phyloP scores from a whole-genome alignment of 306 rosid genomes.

The Boehmeria nivea region DNA sequence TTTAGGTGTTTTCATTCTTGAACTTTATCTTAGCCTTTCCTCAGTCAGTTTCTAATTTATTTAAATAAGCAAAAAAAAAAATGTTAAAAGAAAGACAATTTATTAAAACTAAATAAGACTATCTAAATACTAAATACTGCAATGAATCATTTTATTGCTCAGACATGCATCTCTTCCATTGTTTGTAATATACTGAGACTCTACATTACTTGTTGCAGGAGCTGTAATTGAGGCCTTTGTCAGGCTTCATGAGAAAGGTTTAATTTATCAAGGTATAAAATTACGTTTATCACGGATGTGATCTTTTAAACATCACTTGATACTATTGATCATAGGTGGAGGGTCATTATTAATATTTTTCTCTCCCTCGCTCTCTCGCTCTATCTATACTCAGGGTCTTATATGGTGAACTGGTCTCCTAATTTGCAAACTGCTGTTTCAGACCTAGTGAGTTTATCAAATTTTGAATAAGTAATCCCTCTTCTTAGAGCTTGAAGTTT shows the following conservation, averaged over 20 bases:
- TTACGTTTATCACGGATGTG: neutral
- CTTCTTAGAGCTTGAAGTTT: slow-evolving; percentile 10
- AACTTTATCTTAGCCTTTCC: no score
- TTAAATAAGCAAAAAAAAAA: no score
- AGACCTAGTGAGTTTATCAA: slow-evolving; percentile 56
- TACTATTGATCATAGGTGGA: neutral
- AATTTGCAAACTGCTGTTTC: slow-evolving; percentile 93
- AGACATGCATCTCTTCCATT: slow-evolving; percentile 7
- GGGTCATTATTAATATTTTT: neutral
- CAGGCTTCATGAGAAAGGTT: slow-evolving; percentile 89
- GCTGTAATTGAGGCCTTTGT: slow-evolving; percentile 96
- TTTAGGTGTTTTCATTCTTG: slow-evolving; percentile 3
- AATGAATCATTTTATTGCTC: no score
- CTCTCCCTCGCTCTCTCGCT: no score
- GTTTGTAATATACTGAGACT: slow-evolving; percentile 33
- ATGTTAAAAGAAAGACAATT: no score
- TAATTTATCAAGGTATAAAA: slow-evolving; percentile 83
- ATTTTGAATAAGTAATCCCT: neutral
- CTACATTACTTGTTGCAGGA: slow-evolving; percentile 48
- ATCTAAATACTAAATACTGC: no score
- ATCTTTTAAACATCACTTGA: no score
- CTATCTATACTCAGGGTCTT: slow-evolving; percentile 57
- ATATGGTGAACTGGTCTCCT: slow-evolving; percentile 98
- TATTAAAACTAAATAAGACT: no score
- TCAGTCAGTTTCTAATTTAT: no score